These are phyloP conservation scores for Pythium chondricola DNA, from an alignment of 352 stramenopile species.

Conservation along the genomic window DNA sequence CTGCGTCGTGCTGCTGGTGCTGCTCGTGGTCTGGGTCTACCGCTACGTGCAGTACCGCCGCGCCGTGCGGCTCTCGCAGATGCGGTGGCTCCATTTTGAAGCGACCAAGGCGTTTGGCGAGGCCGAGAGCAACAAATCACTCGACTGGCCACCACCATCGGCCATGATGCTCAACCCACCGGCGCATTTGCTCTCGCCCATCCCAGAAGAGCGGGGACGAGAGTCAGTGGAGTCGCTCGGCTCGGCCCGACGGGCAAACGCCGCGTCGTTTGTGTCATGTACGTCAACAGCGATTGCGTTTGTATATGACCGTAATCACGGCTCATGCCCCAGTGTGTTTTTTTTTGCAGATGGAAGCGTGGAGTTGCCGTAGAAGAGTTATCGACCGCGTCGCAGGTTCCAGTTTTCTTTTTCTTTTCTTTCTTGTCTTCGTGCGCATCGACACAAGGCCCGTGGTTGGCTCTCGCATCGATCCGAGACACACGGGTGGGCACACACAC, in stretches of 20 bases:
- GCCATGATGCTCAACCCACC: constrained; percentile 9
- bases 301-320: background rate
- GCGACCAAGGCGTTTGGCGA: constrained; percentile 22
- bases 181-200: constrained; percentile 58
- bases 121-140: constrained; percentile 15
- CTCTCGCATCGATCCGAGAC: too few relatives aligned
- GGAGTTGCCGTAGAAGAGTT: constrained; percentile 3
- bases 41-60: constrained; percentile 56
- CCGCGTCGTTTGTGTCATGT: constrained; percentile 16
- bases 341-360: constrained; percentile 13
- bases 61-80: constrained; percentile 49
- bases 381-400: background rate
- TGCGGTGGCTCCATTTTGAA: constrained; percentile 60
- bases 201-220: constrained; percentile 54
- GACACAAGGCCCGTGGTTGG: too few relatives aligned
- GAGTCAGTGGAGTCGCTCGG: constrained; percentile 18
- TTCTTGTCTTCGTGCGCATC: too few relatives aligned
- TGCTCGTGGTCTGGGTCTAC: constrained; percentile 47
- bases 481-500: too few relatives aligned
- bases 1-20: constrained; percentile 25
- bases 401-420: too few relatives aligned
- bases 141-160: constrained; percentile 33
- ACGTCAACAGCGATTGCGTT: background rate
- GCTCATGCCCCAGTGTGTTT: constrained; percentile 1
- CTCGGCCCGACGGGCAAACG: constrained; percentile 4